phyloP scores from a whole-genome alignment of 768 basidiomycete species.

The Termitomyces sp. region DNA sequence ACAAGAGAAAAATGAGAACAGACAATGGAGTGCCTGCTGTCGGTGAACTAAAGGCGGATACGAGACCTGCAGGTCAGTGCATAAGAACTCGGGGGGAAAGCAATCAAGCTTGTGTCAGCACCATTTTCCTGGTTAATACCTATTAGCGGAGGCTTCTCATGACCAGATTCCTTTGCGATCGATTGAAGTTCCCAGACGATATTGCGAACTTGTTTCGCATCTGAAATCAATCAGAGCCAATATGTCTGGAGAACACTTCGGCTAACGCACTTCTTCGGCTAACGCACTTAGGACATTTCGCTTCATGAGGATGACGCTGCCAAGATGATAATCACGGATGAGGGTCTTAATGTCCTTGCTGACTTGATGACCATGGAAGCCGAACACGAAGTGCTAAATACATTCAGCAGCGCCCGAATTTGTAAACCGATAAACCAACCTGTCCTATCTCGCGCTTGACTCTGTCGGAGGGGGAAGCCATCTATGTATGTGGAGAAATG shows the following conservation, averaged over 20 bases:
- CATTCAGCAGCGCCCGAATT: background rate
- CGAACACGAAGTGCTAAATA: constrained; percentile 62
- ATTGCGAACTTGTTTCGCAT: constrained; percentile 41
- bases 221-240: constrained; percentile 23
- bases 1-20: constrained; percentile 18
- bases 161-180: constrained; percentile 53
- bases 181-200: constrained; percentile 47
- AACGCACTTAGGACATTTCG: constrained; percentile 52
- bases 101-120: constrained; percentile 12
- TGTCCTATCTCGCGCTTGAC: constrained; percentile 42
- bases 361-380: constrained; percentile 56
- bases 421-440: constrained; percentile 16
- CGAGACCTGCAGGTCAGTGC: constrained; percentile 39
- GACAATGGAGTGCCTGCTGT: constrained; percentile 65
- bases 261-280: constrained; percentile 27
- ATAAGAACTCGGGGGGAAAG: background rate
- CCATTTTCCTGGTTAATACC: constrained; percentile 77
- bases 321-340: constrained; percentile 58
- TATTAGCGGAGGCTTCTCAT: constrained; percentile 51
- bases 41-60: constrained; percentile 60
- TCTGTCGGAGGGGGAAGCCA: constrained; percentile 24
- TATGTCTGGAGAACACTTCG: background rate
- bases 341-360: constrained; percentile 48
- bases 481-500: background rate
- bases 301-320: constrained; percentile 67